phyloP scores from a whole-genome alignment of 179 eudicot species.

The Camellia oleifera region DNA sequence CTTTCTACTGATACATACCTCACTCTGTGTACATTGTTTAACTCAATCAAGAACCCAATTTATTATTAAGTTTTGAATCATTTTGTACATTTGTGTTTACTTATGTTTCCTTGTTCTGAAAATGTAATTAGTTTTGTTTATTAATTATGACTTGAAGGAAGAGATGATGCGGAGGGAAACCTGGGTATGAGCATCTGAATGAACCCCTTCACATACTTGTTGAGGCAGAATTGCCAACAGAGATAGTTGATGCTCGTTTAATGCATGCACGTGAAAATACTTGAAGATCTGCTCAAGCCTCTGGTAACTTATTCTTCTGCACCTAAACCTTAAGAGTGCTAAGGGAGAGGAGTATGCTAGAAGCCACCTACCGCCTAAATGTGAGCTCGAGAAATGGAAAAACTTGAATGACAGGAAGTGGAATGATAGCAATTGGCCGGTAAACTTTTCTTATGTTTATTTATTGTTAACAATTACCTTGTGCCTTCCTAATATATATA shows the following conservation, averaged over 20 bases:
- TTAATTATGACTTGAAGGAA: constrained; percentile 44
- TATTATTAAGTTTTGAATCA: not conserved
- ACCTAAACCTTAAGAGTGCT: no score
- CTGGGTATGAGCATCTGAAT: constrained; percentile 97
- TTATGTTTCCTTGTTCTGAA: not conserved
- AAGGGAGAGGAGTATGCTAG: no score
- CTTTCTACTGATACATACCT: not conserved
- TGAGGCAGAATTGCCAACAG: constrained; percentile 96
- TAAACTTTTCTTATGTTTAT: no score
- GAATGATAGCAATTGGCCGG: no score
- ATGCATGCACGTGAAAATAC: constrained; percentile 95
- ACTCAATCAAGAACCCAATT: not conserved
- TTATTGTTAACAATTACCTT: no score
- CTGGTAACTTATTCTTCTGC: constrained; percentile 49
- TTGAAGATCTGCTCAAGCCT: constrained; percentile 90
- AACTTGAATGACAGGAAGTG: no score
- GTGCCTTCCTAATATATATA: no score
- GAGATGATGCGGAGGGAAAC: constrained; percentile 96
- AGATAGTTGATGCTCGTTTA: constrained; percentile 82
- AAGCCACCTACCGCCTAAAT: no score
- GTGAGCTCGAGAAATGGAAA: no score
- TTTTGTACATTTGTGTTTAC: not conserved
- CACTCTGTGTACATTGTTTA: not conserved
- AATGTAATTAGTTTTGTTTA: not conserved
- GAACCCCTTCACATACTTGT: constrained; percentile 96